These are phyloP conservation scores for Thielaviopsis punctulata DNA, from an alignment of 2,329 filamentous ascomycete species.

Conservation along the genomic window DNA sequence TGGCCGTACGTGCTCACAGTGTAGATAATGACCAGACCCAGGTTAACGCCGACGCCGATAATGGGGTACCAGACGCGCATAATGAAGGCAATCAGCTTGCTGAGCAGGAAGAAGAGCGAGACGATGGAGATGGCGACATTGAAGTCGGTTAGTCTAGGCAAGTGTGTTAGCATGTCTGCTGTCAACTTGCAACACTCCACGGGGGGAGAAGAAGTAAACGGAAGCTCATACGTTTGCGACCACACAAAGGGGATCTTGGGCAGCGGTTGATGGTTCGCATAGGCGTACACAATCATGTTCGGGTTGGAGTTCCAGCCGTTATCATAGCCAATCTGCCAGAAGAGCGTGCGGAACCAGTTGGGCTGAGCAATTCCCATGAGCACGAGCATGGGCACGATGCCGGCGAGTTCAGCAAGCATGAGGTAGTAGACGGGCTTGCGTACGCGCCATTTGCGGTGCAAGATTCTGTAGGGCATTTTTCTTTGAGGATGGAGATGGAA, in stretches of 20 bases:
- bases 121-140: conserved; percentile 63
- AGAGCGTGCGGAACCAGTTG: conserved; percentile 50
- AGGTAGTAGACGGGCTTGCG: conserved; percentile 42
- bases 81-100: conserved; percentile 51
- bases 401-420: conserved; percentile 47
- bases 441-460: conserved; percentile 42
- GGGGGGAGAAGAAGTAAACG: too few relatives aligned
- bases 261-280: conserved; percentile 50
- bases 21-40: conserved; percentile 43
- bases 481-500: background rate
- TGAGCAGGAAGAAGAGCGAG: conserved; percentile 57
- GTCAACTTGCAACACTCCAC: conserved; percentile 23
- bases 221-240: conserved; percentile 59
- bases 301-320: conserved; percentile 62
- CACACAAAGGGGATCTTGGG: conserved; percentile 52
- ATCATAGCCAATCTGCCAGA: conserved; percentile 57
- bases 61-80: conserved; percentile 56
- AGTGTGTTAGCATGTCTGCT: conserved; percentile 8
- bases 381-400: conserved; percentile 47
- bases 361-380: conserved; percentile 59
- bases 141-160: conserved; percentile 48
- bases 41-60: conserved; percentile 40
- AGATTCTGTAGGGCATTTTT: conserved; percentile 29
- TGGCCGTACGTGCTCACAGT: conserved; percentile 51
- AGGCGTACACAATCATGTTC: conserved; percentile 50